Percentiles rank a stretch among this genome's conserved stretches.
phyloP scores from a whole-genome alignment of 345 rosid species.

The Eucalyptus marginata region DNA sequence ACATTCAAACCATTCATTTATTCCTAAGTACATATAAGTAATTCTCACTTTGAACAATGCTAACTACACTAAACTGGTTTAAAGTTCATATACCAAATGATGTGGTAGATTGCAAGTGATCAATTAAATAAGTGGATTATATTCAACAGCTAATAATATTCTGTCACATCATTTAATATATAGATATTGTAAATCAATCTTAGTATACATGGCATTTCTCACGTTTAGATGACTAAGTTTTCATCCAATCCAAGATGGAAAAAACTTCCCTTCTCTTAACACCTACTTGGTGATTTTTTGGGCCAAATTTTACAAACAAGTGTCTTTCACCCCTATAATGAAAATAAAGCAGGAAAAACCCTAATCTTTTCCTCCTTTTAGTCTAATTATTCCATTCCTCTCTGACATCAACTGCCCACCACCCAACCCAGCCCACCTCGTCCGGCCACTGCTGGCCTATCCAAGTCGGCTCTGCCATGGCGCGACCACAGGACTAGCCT shows the following conservation, averaged over 20 bases:
- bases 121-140: not conserved
- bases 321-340: not conserved
- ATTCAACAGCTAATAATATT: too few relatives aligned
- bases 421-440: not conserved
- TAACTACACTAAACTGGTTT: too few relatives aligned
- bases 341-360: too few relatives aligned
- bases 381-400: not conserved
- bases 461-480: not conserved
- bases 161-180: not conserved
- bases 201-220: not conserved
- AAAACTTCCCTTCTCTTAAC: not conserved
- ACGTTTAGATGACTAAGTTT: not conserved
- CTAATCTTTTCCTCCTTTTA: not conserved
- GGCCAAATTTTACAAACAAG: not conserved
- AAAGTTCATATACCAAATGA: too few relatives aligned
- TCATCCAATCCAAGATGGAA: not conserved
- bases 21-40: too few relatives aligned
- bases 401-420: not conserved
- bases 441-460: not conserved
- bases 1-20: too few relatives aligned
- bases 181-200: not conserved
- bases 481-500: not conserved
- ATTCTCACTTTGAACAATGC: too few relatives aligned
- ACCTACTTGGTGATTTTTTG: not conserved
- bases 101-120: not conserved